Percentiles rank a stretch among this genome's conserved stretches.
Conservation (phyloP, 345 rosid species). For the Moricandia moricandioides region DNA sequence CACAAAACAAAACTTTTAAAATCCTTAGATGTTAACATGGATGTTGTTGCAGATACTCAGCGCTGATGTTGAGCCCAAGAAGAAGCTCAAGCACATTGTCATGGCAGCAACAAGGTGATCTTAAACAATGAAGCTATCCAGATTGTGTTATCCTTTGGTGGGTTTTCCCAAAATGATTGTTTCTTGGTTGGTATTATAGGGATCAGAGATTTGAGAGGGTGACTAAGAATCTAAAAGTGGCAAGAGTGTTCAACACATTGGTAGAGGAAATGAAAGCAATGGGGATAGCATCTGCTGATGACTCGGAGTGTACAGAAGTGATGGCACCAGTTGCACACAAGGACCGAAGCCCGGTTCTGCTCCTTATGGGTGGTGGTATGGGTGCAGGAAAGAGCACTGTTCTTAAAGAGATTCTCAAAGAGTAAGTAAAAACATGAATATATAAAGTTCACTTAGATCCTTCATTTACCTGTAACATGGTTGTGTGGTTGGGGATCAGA, state of each 20-base stretch:
- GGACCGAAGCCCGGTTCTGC: constrained; percentile 85
- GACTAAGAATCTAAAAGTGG: constrained; percentile 72
- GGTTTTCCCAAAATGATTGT: background rate
- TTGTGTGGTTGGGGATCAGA: constrained; percentile 43
- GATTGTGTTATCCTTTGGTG: background rate
- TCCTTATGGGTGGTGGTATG: constrained; percentile 99
- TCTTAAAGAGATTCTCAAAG: constrained; percentile 85
- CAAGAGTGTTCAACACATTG: constrained; percentile 69
- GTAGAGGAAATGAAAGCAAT: constrained; percentile 96
- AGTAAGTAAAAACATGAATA: constrained; percentile 44
- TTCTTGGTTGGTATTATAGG: constrained; percentile 38
- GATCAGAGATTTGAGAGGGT: constrained; percentile 85
- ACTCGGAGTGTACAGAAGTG: constrained; percentile 68
- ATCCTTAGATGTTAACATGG: constrained; percentile 8
- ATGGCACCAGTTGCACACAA: constrained; percentile 90
- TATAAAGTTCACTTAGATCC: background rate
- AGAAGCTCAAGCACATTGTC: constrained; percentile 72
- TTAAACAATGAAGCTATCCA: background rate
- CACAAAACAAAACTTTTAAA: background rate
- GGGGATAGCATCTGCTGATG: constrained; percentile 54
- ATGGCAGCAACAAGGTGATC: constrained; percentile 80
- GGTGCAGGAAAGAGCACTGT: constrained; percentile 99
- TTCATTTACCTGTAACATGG: constrained; percentile 4
- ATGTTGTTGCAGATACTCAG: constrained; percentile 53
- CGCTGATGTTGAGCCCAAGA: constrained; percentile 68